A percentile compares a stretch with the other conserved stretches of the same genome.
Evolutionary conservation across 495 filamentous ascomycete species (phyloP).

Genomic region (Articulospora tetracladia): DNA sequence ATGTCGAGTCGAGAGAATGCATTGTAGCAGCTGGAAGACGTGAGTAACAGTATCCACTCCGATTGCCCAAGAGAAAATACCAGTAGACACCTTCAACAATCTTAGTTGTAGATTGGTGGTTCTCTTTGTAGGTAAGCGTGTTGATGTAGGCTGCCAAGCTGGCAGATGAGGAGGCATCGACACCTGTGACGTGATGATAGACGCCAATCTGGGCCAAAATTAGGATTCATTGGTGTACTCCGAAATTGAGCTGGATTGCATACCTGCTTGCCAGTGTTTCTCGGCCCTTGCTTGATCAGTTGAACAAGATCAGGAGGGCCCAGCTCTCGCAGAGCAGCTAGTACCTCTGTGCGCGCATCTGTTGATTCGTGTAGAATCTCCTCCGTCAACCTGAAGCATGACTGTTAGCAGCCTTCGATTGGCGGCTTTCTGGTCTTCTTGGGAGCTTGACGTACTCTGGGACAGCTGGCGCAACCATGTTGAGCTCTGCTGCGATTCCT

Average conservation of each 20-base stretch:
- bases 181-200: conserved; percentile 97
- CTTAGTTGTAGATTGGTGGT: conserved; percentile 73
- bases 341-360: conserved; percentile 82
- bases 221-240: background rate
- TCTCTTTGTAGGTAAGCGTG: conserved; percentile 85
- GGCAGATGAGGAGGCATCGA: conserved; percentile 95
- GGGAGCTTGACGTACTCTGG: conserved; percentile 66
- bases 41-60: background rate
- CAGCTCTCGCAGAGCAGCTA: conserved; percentile 81
- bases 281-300: conserved; percentile 78
- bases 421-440: background rate
- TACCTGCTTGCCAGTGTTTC: conserved; percentile 62
- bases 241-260: conserved; percentile 13
- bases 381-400: conserved; percentile 70
- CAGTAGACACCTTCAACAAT: conserved; percentile 93
- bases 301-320: conserved; percentile 95
- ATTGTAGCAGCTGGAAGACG: conserved; percentile 85
- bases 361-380: conserved; percentile 84
- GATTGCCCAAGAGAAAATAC: conserved; percentile 37
- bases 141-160: conserved; percentile 98
- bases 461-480: conserved; percentile 83
- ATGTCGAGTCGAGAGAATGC: conserved; percentile 97
- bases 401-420: background rate
- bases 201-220: conserved; percentile 63
- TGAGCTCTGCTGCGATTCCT: background rate